These are phyloP conservation scores for Coelastrella sp. DNA, from an alignment of 139 green algal species.

Conservation along the genomic window DNA sequence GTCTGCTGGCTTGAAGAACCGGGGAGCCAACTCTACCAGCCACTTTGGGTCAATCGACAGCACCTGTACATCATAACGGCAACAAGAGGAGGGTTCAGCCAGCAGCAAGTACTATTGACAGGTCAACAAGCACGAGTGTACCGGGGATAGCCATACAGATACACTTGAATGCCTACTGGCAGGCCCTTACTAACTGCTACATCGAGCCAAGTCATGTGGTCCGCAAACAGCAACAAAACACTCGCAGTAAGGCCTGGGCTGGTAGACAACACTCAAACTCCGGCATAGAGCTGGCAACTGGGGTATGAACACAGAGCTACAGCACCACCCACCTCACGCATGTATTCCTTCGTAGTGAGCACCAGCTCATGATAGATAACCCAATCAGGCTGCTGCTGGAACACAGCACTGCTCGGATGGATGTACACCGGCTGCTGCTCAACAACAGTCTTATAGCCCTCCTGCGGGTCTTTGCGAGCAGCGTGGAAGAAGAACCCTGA, in stretches of 20 bases:
- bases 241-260: too few relatives aligned
- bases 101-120: neutral
- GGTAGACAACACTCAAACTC: too few relatives aligned
- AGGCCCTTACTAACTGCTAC: too few relatives aligned
- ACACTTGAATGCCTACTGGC: too few relatives aligned
- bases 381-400: constrained; percentile 93
- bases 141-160: too few relatives aligned
- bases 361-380: constrained; percentile 88
- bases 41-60: constrained; percentile 96
- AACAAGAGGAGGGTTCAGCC: neutral
- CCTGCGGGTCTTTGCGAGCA: constrained; percentile 84
- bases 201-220: too few relatives aligned
- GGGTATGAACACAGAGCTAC: neutral
- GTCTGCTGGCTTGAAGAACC: constrained; percentile 98
- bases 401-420: constrained; percentile 89
- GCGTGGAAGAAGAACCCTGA: constrained; percentile 98
- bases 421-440: constrained; percentile 98
- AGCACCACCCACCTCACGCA: constrained; percentile 76
- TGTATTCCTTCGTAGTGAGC: constrained; percentile 98
- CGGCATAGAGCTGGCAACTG: too few relatives aligned
- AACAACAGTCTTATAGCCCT: constrained; percentile 78
- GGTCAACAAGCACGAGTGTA: too few relatives aligned
- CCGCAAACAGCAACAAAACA: too few relatives aligned
- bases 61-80: constrained; percentile 61
- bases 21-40: constrained; percentile 96